These are phyloP conservation scores for Penicillium lagena DNA, from an alignment of 495 filamentous ascomycete species.

Conservation along the genomic window DNA sequence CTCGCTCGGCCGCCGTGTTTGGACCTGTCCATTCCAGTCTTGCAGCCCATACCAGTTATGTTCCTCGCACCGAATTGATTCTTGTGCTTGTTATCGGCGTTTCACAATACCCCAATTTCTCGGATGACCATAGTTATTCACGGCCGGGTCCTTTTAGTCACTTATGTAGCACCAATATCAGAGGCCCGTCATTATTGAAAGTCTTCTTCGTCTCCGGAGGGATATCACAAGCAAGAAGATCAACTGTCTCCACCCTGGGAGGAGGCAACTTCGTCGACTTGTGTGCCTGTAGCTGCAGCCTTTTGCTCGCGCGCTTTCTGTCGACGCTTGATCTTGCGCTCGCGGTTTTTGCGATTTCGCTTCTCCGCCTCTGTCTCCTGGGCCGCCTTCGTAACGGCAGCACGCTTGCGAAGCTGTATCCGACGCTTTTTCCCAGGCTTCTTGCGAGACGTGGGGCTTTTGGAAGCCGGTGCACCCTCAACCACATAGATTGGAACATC, in stretches of 20 bases:
- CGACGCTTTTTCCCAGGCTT: slow-evolving; percentile 45
- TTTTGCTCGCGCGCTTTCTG: slow-evolving; percentile 41
- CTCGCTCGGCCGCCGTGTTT: neutral
- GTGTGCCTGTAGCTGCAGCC: slow-evolving; percentile 25
- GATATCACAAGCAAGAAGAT: slow-evolving; percentile 1
- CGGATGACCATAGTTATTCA: too few species aligned
- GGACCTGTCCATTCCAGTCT: neutral
- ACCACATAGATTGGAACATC: slow-evolving; percentile 21
- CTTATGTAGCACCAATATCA: neutral
- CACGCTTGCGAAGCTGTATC: slow-evolving; percentile 33
- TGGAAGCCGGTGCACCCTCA: slow-evolving; percentile 15
- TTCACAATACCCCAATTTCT: too few species aligned
- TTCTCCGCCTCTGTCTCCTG: slow-evolving; percentile 40
- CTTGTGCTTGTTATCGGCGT: too few species aligned
- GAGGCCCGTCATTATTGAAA: slow-evolving; percentile 19
- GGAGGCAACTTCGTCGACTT: slow-evolving; percentile 10
- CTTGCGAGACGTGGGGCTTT: slow-evolving; percentile 28
- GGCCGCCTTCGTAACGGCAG: slow-evolving; percentile 17
- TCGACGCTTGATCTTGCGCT: slow-evolving; percentile 37
- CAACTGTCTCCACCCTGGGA: slow-evolving; percentile 18
- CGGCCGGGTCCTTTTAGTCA: too few species aligned
- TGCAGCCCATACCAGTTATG: too few species aligned
- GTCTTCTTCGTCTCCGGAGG: slow-evolving; percentile 4
- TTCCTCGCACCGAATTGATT: too few species aligned
- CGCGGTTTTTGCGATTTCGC: slow-evolving; percentile 39